Base-by-base conservation (phyloP, 2,329 filamentous ascomycete genomes). In the Exophiala viscosa region DNA sequence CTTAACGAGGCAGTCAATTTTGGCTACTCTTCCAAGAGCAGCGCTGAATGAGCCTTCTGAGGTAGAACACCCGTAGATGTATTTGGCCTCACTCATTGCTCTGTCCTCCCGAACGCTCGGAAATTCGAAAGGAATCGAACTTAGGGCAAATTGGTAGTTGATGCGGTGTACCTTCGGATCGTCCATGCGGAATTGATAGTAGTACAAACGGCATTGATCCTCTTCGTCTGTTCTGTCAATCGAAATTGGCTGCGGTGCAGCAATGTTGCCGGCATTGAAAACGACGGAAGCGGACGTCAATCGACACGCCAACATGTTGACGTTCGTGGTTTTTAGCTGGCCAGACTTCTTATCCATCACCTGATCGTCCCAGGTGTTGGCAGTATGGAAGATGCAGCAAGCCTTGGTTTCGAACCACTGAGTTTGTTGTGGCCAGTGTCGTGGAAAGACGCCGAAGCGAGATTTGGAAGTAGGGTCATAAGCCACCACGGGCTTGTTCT, bases 351-450 rank as follows among this genome's bases (percentile, higher is more conserved):
- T 54, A n/a, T 65, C 59, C 1, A 62, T 20, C 13, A 68, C 55
- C 1, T 66, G 58, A 3, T 77, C 75, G 47, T 87, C 83, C 86
- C 85, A 89, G 1, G 81, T 80, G 59, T 87, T 88, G 1, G 83
- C 85, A 0, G 84, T 86, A 61, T 88, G 86, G 56, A 88, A 87
- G 40, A 88, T 85, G 60, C 83, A 83, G 61, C 83, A 88, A 5
- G 82, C 75, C 9, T 78, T 77, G 0, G 84, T 87, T 66, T 85
- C 79, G 55, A 85, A 88, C 84, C 85, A 88, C 8, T 76, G 75
- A 2, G 86, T 75, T 1, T 71, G 69, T 1, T 78, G 65, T 1
- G 85, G 84, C 10, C 75, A 64, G 48, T 80, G 77, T 3, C 85
- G 76, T 9, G 84, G 84, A 56, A 88, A 88, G 1, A 88, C 73